Evolutionary conservation across 768 basidiomycete species (phyloP).

Genomic region (Coprinellus micaceus): DNA sequence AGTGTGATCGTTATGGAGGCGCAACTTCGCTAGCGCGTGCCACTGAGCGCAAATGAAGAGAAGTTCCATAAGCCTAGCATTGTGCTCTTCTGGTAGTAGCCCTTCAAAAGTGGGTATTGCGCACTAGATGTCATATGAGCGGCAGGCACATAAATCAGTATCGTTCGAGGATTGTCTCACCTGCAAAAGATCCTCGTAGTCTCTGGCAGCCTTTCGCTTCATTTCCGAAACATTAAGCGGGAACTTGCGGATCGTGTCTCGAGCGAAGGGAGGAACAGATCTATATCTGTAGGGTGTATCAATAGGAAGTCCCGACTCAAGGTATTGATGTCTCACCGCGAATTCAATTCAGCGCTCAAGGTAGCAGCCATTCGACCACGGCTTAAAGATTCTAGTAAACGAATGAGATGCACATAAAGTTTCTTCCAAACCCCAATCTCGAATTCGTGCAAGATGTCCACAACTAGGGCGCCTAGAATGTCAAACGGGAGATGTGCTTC

Average conservation of each 20-base stretch:
- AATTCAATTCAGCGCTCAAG: constrained; percentile 19
- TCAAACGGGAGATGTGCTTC: constrained; percentile 16
- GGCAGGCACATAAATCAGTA: not conserved
- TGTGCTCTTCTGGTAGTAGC: constrained; percentile 3
- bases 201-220: constrained; percentile 24
- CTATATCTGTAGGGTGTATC: not conserved
- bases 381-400: constrained; percentile 21
- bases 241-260: constrained; percentile 24
- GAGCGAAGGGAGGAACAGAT: not conserved
- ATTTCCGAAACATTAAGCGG: constrained; percentile 21
- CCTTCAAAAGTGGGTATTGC: constrained; percentile 9
- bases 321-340: constrained; percentile 20
- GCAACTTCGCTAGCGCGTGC: constrained; percentile 12
- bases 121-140: constrained; percentile 2
- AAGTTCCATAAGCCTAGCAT: constrained; percentile 1
- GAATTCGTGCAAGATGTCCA: constrained; percentile 35
- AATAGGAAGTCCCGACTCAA: constrained; percentile 12
- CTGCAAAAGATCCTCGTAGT: constrained; percentile 34
- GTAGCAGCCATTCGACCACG: constrained; percentile 7
- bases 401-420: constrained; percentile 31
- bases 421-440: constrained; percentile 38
- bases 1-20: constrained; percentile 7
- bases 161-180: constrained; percentile 8
- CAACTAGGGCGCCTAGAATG: constrained; percentile 18
- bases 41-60: constrained; percentile 2